A percentile compares a stretch with the other conserved stretches of the same genome.
Conservation (phyloP, 202 grass and related monocot species). For the Setaria viridis region DNA sequence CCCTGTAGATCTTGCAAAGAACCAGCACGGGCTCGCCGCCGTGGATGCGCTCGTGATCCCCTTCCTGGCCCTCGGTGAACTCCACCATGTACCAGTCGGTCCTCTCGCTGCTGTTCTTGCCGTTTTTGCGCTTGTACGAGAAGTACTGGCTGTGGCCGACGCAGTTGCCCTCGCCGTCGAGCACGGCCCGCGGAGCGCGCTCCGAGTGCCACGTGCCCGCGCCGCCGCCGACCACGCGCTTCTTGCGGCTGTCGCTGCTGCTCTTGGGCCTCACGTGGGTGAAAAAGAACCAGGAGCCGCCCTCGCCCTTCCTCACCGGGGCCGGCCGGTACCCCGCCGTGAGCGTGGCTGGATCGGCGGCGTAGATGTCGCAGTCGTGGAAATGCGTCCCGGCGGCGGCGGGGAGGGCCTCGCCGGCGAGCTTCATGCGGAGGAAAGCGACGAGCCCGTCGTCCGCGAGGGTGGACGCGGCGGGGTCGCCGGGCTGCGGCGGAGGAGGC, state of each 20-base stretch:
- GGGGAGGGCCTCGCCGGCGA: conserved; percentile 4
- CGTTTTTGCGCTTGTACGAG: neutral
- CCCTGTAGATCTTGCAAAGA: conserved; percentile 42
- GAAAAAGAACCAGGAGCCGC: conserved; percentile 32
- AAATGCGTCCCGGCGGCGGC: neutral
- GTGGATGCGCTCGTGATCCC: neutral
- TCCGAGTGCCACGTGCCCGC: conserved; percentile 43
- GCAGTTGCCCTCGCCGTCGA: conserved; percentile 1
- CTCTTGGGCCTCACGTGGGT: conserved; percentile 4
- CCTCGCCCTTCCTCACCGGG: neutral
- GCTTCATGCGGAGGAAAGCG: neutral
- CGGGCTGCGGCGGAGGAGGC: neutral
- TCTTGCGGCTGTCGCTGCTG: conserved; percentile 4
- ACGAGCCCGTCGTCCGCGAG: neutral
- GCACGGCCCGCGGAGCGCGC: neutral
- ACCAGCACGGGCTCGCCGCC: neutral
- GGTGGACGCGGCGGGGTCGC: neutral
- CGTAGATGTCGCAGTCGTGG: conserved; percentile 31
- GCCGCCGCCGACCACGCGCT: conserved; percentile 16
- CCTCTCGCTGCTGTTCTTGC: neutral
- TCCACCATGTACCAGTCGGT: conserved; percentile 39
- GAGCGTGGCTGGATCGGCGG: neutral
- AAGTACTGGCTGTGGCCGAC: conserved; percentile 6
- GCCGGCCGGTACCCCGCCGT: neutral
- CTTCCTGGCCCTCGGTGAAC: neutral